Evolutionary conservation across 495 filamentous ascomycete species (phyloP).

Genomic region (Ramalina intermedia): DNA sequence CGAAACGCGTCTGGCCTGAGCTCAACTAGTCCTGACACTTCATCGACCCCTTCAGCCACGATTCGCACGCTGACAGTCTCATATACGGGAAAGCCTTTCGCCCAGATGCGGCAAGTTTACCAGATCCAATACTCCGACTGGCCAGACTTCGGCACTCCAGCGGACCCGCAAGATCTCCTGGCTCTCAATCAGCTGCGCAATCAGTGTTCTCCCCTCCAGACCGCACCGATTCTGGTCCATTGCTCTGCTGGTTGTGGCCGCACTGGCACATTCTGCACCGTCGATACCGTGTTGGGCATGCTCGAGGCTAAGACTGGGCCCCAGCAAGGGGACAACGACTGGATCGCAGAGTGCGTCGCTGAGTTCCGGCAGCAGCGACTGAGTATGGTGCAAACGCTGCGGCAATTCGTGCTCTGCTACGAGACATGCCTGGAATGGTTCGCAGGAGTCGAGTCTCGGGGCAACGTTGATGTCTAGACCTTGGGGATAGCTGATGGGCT

Average conservation of each 20-base stretch:
- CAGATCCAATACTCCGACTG: slow-evolving; percentile 89
- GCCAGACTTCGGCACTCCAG: slow-evolving; percentile 93
- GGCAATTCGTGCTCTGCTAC: slow-evolving; percentile 93
- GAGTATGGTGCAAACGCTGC: slow-evolving; percentile 93
- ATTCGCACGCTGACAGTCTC: slow-evolving; percentile 77
- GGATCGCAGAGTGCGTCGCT: slow-evolving; percentile 73
- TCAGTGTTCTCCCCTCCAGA: slow-evolving; percentile 21
- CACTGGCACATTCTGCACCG: slow-evolving; percentile 91
- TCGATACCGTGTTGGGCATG: slow-evolving; percentile 89
- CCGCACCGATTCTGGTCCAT: slow-evolving; percentile 70
- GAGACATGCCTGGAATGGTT: slow-evolving; percentile 91
- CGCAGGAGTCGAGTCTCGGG: slow-evolving; percentile 19
- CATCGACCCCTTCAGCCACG: slow-evolving; percentile 32
- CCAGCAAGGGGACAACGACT: slow-evolving; percentile 46
- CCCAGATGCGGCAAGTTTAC: slow-evolving; percentile 80
- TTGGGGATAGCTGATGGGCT: background rate
- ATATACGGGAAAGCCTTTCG: slow-evolving; percentile 64
- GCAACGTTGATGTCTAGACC: background rate
- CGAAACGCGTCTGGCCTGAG: background rate
- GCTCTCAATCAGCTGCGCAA: slow-evolving; percentile 78
- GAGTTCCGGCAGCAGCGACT: slow-evolving; percentile 78
- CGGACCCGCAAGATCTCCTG: slow-evolving; percentile 73
- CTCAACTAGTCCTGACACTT: slow-evolving; percentile 1
- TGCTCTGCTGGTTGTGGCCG: slow-evolving; percentile 92
- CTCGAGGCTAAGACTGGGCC: slow-evolving; percentile 45